phyloP scores from a whole-genome alignment of 169 alveolate species.

The Miamiensis avidus region DNA sequence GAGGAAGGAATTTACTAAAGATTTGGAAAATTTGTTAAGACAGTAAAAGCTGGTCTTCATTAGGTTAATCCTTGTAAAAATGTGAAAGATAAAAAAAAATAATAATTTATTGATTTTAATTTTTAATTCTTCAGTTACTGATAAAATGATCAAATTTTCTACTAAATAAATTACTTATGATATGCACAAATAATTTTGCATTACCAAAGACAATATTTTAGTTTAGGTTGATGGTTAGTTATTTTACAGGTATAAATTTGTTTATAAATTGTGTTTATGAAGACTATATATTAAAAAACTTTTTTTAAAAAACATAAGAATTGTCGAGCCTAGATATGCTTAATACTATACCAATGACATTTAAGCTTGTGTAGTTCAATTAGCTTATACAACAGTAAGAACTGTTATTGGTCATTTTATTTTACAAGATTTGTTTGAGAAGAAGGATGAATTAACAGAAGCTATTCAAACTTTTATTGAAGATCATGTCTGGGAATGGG shows the following conservation, averaged over 20 bases:
- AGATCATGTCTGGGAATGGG: conserved; percentile 45
- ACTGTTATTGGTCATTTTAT: conserved; percentile 23
- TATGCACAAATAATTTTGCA: conserved; percentile 2
- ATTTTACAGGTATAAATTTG: too few relatives aligned
- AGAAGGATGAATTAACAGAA: conserved; percentile 20
- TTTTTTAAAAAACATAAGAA: too few relatives aligned
- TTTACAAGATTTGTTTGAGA: conserved; percentile 16
- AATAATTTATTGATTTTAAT: background rate
- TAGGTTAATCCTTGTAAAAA: conserved; percentile 32
- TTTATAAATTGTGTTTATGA: too few relatives aligned
- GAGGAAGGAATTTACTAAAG: conserved; percentile 22
- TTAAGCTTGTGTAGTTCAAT: conserved; percentile 8
- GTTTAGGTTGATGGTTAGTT: conserved; percentile 27
- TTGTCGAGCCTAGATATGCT: conserved; percentile 24
- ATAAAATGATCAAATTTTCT: conserved; percentile 14
- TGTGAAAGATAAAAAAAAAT: background rate
- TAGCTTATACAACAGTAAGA: conserved; percentile 27
- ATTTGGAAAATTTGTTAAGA: conserved; percentile 29
- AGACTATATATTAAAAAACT: too few relatives aligned
- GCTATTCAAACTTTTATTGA: conserved; percentile 23
- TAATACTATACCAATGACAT: conserved; percentile 7
- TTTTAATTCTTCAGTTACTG: conserved; percentile 3
- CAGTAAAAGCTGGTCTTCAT: conserved; percentile 32
- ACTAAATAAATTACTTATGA: background rate
- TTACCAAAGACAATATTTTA: conserved; percentile 30